Evolutionary conservation across 345 rosid species (phyloP).

Genomic region (Alliaria petiolata): DNA sequence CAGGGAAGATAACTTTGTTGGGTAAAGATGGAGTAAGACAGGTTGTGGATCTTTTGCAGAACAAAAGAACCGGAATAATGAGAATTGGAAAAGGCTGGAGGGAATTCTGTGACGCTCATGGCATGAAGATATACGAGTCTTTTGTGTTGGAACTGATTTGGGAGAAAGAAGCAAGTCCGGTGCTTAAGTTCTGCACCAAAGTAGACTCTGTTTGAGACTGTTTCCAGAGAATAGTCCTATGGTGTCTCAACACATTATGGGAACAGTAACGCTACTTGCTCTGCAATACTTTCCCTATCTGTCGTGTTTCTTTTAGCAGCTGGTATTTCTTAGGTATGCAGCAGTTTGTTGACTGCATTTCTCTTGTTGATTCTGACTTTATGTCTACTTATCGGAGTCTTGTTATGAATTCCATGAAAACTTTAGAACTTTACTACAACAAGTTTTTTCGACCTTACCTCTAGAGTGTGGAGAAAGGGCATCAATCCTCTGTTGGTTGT

Average conservation of each 20-base stretch:
- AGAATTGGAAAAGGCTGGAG: slow-evolving; percentile 25
- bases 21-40: slow-evolving; percentile 8
- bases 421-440: background rate
- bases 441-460: background rate
- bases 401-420: background rate
- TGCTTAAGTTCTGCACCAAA: slow-evolving; percentile 21
- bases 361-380: no score
- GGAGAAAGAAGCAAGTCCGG: slow-evolving; percentile 8
- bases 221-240: background rate
- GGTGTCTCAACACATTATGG: background rate
- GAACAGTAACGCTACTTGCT: background rate
- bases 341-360: background rate
- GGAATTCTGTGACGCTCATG: slow-evolving; percentile 23
- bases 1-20: slow-evolving; percentile 12
- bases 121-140: background rate
- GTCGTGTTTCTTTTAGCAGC: background rate
- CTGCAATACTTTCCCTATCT: background rate
- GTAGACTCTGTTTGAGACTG: slow-evolving; percentile 1
- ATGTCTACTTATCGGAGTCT: background rate
- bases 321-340: background rate
- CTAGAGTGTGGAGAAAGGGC: background rate
- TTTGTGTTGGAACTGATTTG: slow-evolving; percentile 27
- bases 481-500: background rate
- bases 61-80: background rate
- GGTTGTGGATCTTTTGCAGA: slow-evolving; percentile 3